A percentile compares a stretch with the other conserved stretches of the same genome.
These are phyloP conservation scores for Pseudoturritis turrita DNA, from an alignment of 345 rosid species.

Conservation along the genomic window DNA sequence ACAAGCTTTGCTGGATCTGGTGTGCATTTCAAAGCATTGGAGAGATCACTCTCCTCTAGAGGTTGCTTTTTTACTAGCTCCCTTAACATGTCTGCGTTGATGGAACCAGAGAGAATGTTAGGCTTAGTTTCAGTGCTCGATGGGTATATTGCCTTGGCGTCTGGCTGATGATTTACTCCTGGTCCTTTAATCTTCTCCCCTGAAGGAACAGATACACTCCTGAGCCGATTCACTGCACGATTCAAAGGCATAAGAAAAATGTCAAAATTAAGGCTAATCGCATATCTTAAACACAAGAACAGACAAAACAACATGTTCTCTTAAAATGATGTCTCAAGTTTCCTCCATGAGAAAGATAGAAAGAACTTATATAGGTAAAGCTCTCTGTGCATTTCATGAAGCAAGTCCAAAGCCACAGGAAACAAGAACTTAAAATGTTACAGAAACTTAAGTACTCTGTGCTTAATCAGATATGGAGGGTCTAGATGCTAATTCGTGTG, in stretches of 20 bases:
- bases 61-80: constrained; percentile 21
- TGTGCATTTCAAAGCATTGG: constrained; percentile 24
- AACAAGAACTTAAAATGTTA: neutral
- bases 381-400: neutral
- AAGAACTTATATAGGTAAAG: neutral
- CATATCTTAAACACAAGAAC: neutral
- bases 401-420: neutral
- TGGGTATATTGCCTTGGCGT: neutral
- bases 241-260: neutral
- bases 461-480: no score
- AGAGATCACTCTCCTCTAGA: constrained; percentile 16
- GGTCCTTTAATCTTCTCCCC: neutral
- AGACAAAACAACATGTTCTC: neutral
- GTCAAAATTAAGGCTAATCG: neutral
- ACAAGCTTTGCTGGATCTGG: constrained; percentile 42
- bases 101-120: neutral
- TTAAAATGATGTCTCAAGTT: neutral
- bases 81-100: constrained; percentile 8
- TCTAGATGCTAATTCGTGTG: neutral
- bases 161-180: neutral
- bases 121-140: neutral
- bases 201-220: neutral
- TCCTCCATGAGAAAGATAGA: neutral
- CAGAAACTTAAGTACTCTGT: neutral
- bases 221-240: neutral